These are phyloP conservation scores for Zea mays DNA, from an alignment of 176 grass and related monocot genomes.

Conservation along the genomic window DNA sequence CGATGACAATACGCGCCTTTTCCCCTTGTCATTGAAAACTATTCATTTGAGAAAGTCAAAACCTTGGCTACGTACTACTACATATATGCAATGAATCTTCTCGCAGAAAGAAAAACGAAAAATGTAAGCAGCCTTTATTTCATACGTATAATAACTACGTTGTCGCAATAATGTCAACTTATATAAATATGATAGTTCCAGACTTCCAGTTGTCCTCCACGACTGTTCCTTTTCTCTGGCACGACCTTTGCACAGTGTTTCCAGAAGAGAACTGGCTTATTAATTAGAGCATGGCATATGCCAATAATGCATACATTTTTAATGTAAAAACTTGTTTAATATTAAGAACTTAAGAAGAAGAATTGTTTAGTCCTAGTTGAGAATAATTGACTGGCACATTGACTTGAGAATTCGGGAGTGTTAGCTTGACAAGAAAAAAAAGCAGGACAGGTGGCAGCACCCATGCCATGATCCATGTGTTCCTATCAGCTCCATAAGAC, in stretches of 20 bases:
- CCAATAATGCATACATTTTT: slow-evolving; percentile 18
- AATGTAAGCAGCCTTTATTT: not conserved
- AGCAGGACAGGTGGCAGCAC: slow-evolving; percentile 32
- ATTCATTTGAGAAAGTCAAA: not conserved
- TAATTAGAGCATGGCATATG: not conserved
- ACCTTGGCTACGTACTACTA: not conserved
- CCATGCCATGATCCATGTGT: slow-evolving; percentile 24
- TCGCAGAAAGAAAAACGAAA: not conserved
- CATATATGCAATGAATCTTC: not conserved
- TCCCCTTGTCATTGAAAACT: slow-evolving; percentile 25
- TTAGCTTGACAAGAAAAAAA: slow-evolving; percentile 26
- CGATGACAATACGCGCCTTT: slow-evolving; percentile 12
- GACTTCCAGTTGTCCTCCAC: not conserved
- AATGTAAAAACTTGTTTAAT: not conserved
- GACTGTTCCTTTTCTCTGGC: not conserved
- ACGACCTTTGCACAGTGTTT: not conserved
- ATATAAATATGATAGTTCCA: not conserved
- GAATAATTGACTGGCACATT: slow-evolving; percentile 24
- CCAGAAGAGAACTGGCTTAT: not conserved
- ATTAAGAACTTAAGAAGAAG: not conserved
- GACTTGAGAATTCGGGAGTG: slow-evolving; percentile 10
- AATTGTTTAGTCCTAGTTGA: slow-evolving; percentile 9
- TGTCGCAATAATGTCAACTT: slow-evolving; percentile 5
- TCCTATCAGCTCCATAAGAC: slow-evolving; percentile 11
- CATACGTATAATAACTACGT: not conserved